Conservation (phyloP, 2,329 filamentous ascomycete genomes). For the Neofusicoccum ribis region DNA sequence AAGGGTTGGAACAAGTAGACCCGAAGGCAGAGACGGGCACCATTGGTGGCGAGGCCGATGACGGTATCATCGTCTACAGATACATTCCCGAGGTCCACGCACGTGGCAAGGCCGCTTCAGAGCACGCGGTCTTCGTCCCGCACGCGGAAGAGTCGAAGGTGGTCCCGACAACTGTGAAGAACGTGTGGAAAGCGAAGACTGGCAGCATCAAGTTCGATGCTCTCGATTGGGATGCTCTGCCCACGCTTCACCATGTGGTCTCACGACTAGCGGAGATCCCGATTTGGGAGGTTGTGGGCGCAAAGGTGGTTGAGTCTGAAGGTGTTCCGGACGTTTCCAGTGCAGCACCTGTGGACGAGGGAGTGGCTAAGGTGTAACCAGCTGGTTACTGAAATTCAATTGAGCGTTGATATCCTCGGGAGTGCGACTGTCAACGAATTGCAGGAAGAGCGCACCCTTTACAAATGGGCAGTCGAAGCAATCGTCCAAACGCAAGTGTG, state of each 20-base stretch:
- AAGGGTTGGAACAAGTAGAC: conserved; percentile 26
- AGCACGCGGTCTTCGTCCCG: conserved; percentile 52
- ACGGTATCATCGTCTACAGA: conserved; percentile 56
- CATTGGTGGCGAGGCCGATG: conserved; percentile 32
- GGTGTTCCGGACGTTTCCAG: conserved; percentile 53
- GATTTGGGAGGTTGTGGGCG: conserved; percentile 56
- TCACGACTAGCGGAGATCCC: conserved; percentile 56
- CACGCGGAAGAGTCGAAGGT: conserved; percentile 33
- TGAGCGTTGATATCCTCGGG: not conserved
- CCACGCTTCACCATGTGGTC: conserved; percentile 62
- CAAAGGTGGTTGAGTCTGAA: conserved; percentile 56
- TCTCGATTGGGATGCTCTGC: conserved; percentile 56
- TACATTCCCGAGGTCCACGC: conserved; percentile 58
- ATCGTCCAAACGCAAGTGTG: too few species aligned
- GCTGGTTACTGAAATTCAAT: not conserved
- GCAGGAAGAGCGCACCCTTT: too few species aligned
- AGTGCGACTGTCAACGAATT: not conserved
- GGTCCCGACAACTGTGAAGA: conserved; percentile 34
- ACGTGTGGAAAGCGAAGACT: conserved; percentile 40
- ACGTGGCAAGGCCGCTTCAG: conserved; percentile 53
- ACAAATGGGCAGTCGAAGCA: too few species aligned
- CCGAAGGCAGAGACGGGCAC: conserved; percentile 15
- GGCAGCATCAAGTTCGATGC: conserved; percentile 52
- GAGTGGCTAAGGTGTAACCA: conserved; percentile 25
- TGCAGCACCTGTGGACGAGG: conserved; percentile 33